Evolutionary conservation across 805 yeast species (phyloP).

Genomic region (Spathaspora arborariae): DNA sequence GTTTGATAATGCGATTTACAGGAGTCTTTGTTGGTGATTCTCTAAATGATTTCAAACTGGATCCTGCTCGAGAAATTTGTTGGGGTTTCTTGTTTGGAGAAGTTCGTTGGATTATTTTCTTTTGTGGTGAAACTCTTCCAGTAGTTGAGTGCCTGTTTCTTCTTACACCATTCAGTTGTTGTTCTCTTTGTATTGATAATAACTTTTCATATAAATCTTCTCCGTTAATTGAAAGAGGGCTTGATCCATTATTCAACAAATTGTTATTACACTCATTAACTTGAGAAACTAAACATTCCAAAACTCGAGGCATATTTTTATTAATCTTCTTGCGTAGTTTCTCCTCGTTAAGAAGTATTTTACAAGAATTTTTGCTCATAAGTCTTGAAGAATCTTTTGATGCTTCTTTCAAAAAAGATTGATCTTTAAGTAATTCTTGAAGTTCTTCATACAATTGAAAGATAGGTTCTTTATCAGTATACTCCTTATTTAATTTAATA

Average conservation of each 20-base stretch:
- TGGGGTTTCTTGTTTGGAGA: constrained; percentile 11
- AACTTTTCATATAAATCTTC: constrained; percentile 42
- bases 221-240: constrained; percentile 41
- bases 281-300: constrained; percentile 47
- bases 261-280: constrained; percentile 45
- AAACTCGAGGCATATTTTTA: constrained; percentile 64
- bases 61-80: neutral
- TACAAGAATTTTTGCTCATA: constrained; percentile 70
- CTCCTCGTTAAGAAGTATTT: constrained; percentile 77
- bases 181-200: constrained; percentile 27
- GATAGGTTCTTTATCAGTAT: constrained; percentile 50
- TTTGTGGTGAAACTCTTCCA: neutral
- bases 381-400: constrained; percentile 79
- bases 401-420: constrained; percentile 59
- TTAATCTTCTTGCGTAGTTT: constrained; percentile 62
- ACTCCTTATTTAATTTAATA: constrained; percentile 44
- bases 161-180: constrained; percentile 3
- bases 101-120: neutral
- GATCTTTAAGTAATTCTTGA: constrained; percentile 55
- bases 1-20: constrained; percentile 7
- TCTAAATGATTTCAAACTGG: constrained; percentile 2
- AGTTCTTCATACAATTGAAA: constrained; percentile 54
- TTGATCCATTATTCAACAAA: constrained; percentile 14
- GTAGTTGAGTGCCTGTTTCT: neutral
- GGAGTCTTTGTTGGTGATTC: constrained; percentile 9